Conservation (phyloP, 495 filamentous ascomycete genomes). For the Pseudevernia furfuracea region DNA sequence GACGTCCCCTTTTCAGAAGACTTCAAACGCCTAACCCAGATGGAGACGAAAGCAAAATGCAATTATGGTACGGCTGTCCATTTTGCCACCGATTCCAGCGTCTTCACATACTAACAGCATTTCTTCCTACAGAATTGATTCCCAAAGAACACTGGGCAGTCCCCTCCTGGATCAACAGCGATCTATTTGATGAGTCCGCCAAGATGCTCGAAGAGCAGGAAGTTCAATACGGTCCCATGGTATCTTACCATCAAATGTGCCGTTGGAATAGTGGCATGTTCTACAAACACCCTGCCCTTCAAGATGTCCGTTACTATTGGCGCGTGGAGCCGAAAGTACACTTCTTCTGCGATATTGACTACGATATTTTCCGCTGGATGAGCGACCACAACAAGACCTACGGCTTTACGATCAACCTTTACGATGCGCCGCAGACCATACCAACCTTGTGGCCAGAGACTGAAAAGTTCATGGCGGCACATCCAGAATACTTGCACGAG, state of each 20-base stretch:
- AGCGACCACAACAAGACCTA: constrained; percentile 96
- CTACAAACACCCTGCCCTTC: constrained; percentile 88
- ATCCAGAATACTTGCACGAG: constrained; percentile 70
- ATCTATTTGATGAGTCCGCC: constrained; percentile 76
- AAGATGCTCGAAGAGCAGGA: constrained; percentile 73
- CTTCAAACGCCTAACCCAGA: constrained; percentile 75
- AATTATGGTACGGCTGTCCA: constrained; percentile 58
- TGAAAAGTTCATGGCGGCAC: constrained; percentile 72
- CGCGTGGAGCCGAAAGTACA: constrained; percentile 98
- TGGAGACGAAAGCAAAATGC: constrained; percentile 74
- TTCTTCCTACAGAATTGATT: constrained; percentile 55
- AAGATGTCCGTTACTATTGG: constrained; percentile 87
- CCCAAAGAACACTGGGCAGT: constrained; percentile 92
- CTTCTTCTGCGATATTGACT: constrained; percentile 98
- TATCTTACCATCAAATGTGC: constrained; percentile 99
- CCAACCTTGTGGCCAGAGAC: constrained; percentile 94
- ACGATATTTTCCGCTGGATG: constrained; percentile 99
- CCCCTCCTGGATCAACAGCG: constrained; percentile 84
- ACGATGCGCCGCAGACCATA: constrained; percentile 80
- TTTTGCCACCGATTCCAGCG: neutral
- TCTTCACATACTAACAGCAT: neutral
- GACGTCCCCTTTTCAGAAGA: constrained; percentile 85
- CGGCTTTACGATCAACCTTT: constrained; percentile 97
- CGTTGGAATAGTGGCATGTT: constrained; percentile 98
- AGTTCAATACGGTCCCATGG: constrained; percentile 78